These are phyloP conservation scores for Globisporangium nagaii DNA, from an alignment of 352 stramenopile genomes.

Conservation along the genomic window DNA sequence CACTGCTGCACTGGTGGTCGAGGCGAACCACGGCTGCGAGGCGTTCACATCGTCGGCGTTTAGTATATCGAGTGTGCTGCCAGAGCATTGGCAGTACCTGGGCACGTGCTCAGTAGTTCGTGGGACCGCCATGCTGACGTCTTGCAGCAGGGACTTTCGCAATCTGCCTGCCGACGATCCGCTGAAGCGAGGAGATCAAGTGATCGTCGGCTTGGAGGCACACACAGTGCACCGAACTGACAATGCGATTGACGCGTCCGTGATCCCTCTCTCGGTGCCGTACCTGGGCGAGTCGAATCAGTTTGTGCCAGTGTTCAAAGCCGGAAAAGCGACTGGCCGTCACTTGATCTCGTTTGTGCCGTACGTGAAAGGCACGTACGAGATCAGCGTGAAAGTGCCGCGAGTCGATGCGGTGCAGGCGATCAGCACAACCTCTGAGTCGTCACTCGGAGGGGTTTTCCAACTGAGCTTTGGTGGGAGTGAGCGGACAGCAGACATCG, in stretches of 20 bases:
- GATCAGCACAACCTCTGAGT: constrained; percentile 45
- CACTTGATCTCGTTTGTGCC: constrained; percentile 87
- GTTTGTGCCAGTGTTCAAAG: constrained; percentile 65
- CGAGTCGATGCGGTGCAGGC: constrained; percentile 66
- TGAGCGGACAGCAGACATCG: constrained; percentile 44
- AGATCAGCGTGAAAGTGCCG: constrained; percentile 79
- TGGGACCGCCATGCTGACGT: constrained; percentile 20
- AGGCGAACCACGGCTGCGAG: constrained; percentile 45
- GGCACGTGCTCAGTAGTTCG: constrained; percentile 48
- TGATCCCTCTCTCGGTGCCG: constrained; percentile 56
- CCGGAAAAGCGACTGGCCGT: constrained; percentile 52
- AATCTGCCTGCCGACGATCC: constrained; percentile 23
- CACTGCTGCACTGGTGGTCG: constrained; percentile 36
- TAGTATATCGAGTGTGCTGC: constrained; percentile 49
- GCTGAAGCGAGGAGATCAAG: constrained; percentile 67
- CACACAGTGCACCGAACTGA: constrained; percentile 56
- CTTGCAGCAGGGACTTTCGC: constrained; percentile 41
- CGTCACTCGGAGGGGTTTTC: constrained; percentile 59
- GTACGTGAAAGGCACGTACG: constrained; percentile 87
- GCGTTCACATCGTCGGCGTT: constrained; percentile 34
- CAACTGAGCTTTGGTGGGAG: constrained; percentile 42
- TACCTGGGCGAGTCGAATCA: constrained; percentile 62
- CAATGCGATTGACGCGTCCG: constrained; percentile 44
- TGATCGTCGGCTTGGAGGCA: constrained; percentile 74
- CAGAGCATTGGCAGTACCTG: constrained; percentile 60